Percentiles rank a stretch among this genome's conserved stretches.
phyloP scores from a whole-genome alignment of 805 yeast species.

The Starmerella potacharoeniae region DNA sequence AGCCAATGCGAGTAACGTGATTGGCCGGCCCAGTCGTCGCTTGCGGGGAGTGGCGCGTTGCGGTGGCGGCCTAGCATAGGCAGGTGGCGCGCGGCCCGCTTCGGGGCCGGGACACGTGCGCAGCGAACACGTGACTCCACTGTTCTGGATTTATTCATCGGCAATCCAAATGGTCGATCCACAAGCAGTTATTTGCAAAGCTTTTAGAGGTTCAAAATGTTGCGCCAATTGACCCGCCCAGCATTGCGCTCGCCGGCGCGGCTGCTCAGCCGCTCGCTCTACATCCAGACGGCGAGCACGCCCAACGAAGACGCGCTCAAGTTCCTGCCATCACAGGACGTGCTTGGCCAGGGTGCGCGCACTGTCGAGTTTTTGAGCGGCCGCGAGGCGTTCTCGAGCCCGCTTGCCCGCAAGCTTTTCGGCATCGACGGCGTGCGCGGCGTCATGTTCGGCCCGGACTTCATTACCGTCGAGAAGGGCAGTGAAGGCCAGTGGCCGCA shows the following conservation, averaged over 20 bases:
- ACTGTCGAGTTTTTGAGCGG: slow-evolving; percentile 67
- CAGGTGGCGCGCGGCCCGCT: background rate
- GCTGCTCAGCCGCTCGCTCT: slow-evolving; percentile 19
- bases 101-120: background rate
- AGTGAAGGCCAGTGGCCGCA: slow-evolving; percentile 56
- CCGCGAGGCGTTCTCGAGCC: slow-evolving; percentile 63
- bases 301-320: slow-evolving; percentile 82
- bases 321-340: slow-evolving; percentile 61
- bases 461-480: slow-evolving; percentile 67
- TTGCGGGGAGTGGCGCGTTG: background rate
- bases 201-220: background rate
- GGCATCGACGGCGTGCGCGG: slow-evolving; percentile 65
- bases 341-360: slow-evolving; percentile 47
- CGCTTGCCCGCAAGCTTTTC: slow-evolving; percentile 64
- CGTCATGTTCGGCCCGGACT: slow-evolving; percentile 71
- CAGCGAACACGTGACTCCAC: background rate
- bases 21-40: too few species aligned
- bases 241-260: background rate
- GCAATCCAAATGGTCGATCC: background rate
- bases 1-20: too few species aligned
- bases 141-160: background rate
- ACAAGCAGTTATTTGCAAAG: background rate
- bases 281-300: slow-evolving; percentile 70
- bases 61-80: background rate
- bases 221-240: slow-evolving; percentile 3